These are phyloP conservation scores for Candolleomyces eurysporus DNA, from an alignment of 768 basidiomycete species.

Conservation along the genomic window DNA sequence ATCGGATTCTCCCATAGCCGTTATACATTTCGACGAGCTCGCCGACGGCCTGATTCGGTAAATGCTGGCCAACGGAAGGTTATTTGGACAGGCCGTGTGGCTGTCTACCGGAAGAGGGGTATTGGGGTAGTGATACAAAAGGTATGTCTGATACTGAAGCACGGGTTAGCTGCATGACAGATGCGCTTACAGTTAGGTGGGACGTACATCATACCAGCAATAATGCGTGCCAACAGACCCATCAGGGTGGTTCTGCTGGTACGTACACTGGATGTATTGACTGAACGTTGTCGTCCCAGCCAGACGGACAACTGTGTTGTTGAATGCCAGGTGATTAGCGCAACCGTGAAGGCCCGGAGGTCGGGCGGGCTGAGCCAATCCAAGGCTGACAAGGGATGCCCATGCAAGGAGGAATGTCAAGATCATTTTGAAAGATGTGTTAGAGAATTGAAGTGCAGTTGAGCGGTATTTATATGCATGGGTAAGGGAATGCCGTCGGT, in stretches of 20 bases:
- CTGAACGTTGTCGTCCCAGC: constrained; percentile 9
- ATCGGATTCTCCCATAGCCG: constrained; percentile 23
- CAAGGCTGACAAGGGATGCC: neutral
- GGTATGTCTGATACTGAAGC: constrained; percentile 11
- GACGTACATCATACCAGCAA: constrained; percentile 15
- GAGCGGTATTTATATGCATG: too few relatives aligned
- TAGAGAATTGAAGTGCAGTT: too few relatives aligned
- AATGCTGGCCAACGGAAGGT: constrained; percentile 7
- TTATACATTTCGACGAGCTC: constrained; percentile 21
- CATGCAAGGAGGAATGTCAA: too few relatives aligned
- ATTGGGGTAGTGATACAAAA: constrained; percentile 15
- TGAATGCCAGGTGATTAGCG: constrained; percentile 1
- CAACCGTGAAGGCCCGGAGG: constrained; percentile 6
- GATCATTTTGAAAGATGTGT: too few relatives aligned
- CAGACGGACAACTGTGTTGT: constrained; percentile 1
- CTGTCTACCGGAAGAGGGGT: constrained; percentile 14
- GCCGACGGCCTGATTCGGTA: constrained; percentile 11
- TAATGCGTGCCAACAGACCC: constrained; percentile 6
- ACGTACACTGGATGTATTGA: constrained; percentile 13
- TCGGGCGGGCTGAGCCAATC: neutral
- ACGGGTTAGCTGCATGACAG: neutral
- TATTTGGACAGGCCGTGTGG: constrained; percentile 7
- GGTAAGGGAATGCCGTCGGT: too few relatives aligned
- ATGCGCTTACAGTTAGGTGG: neutral
- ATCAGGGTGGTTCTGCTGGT: constrained; percentile 6